These are phyloP conservation scores for Spatholobus suberectus DNA, from an alignment of 306 rosid genomes.

Conservation along the genomic window DNA sequence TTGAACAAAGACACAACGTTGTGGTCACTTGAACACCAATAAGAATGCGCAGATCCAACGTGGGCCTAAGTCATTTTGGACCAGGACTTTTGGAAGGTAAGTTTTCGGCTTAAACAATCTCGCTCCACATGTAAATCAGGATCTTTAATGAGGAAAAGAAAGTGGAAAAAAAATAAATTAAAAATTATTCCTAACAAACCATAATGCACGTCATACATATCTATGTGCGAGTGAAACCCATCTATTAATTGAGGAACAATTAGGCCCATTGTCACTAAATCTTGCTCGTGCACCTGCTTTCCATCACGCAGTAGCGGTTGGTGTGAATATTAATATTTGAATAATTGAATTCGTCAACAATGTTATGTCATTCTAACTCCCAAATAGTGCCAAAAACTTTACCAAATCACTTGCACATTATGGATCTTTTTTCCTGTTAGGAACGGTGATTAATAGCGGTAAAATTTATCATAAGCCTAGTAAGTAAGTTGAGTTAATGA, in stretches of 20 bases:
- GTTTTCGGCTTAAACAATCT: background rate
- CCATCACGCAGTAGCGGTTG: background rate
- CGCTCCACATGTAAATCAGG: background rate
- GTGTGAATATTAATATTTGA: background rate
- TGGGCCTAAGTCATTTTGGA: background rate
- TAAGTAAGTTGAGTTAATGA: background rate
- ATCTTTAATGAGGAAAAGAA: background rate
- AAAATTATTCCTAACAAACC: background rate
- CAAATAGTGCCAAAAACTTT: slow-evolving; percentile 2
- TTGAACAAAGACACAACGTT: background rate
- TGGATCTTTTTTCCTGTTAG: background rate
- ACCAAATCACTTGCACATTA: background rate
- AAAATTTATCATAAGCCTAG: background rate
- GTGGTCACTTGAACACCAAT: slow-evolving; percentile 13
- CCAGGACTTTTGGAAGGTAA: background rate
- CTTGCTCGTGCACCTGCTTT: background rate
- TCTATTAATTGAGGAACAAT: background rate
- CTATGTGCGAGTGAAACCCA: background rate
- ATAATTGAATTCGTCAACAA: background rate
- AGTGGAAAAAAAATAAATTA: background rate
- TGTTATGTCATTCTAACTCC: background rate
- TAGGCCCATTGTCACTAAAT: background rate
- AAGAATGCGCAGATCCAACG: slow-evolving; percentile 3
- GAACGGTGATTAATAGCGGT: background rate
- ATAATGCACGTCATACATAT: background rate